phyloP scores from a whole-genome alignment of 2,329 filamentous ascomycete genomes.

The Pseudopyricularia cyperi region DNA sequence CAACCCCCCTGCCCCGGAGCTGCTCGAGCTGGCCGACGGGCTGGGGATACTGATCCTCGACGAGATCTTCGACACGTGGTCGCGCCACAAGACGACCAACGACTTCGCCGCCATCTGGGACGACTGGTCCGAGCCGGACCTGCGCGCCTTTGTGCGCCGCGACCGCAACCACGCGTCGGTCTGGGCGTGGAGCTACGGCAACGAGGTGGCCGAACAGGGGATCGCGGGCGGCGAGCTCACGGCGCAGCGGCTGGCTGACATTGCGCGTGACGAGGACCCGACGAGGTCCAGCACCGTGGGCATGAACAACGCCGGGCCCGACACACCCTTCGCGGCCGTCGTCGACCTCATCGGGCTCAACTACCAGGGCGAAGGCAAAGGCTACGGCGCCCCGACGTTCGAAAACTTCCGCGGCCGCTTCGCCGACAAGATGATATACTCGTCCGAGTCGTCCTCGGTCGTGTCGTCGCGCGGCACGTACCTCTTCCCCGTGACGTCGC shows the following conservation, averaged over 20 bases:
- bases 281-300: constrained; percentile 29
- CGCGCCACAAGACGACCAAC: constrained; percentile 27
- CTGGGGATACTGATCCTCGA: constrained; percentile 37
- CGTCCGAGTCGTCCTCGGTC: constrained; percentile 27
- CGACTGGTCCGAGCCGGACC: constrained; percentile 40
- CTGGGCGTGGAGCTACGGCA: constrained; percentile 38
- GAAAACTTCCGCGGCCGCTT: constrained; percentile 27
- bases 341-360: constrained; percentile 38
- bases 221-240: constrained; percentile 15
- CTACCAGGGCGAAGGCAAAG: constrained; percentile 39
- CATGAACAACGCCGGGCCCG: constrained; percentile 31
- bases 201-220: constrained; percentile 37
- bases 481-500: constrained; percentile 33
- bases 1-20: constrained; percentile 37
- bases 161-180: constrained; percentile 42
- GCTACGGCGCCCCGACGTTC: constrained; percentile 17
- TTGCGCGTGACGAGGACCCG: constrained; percentile 30
- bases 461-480: constrained; percentile 38
- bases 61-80: constrained; percentile 41
- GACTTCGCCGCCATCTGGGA: constrained; percentile 38
- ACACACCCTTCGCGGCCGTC: constrained; percentile 21
- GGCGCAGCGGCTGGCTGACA: constrained; percentile 23
- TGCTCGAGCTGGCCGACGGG: constrained; percentile 34
- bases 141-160: constrained; percentile 35
- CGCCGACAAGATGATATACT: constrained; percentile 32